phyloP scores from a whole-genome alignment of 2,329 filamentous ascomycete genomes.

The Coniella lustricola region DNA sequence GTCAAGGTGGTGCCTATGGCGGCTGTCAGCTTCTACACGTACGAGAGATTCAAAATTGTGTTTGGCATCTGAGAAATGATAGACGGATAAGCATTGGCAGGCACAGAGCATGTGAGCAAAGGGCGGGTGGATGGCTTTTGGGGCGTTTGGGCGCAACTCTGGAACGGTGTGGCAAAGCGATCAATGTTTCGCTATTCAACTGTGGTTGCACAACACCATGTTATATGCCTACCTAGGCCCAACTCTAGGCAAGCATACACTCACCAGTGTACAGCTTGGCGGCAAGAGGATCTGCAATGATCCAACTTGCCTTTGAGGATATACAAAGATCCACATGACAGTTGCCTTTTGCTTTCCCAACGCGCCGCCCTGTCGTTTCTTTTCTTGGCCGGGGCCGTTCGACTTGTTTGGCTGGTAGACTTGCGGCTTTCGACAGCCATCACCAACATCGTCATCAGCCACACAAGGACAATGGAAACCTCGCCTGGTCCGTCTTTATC shows the following conservation, averaged over 20 bases:
- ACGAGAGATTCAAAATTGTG: conserved; percentile 55
- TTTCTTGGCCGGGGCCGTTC: no score
- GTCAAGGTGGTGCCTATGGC: conserved; percentile 88
- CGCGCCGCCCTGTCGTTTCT: no score
- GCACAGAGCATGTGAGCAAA: conserved; percentile 8
- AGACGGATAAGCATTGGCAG: background rate
- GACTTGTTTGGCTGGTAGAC: background rate
- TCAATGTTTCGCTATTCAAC: conserved; percentile 4
- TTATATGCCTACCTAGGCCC: background rate
- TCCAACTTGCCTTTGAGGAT: background rate
- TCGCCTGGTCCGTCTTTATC: no score
- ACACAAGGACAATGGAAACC: background rate
- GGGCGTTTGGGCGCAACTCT: background rate
- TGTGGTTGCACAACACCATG: background rate
- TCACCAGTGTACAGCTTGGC: no score
- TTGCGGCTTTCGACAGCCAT: background rate
- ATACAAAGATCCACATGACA: background rate
- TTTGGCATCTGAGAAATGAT: conserved; percentile 52
- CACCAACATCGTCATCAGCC: background rate
- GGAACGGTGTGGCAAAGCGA: conserved; percentile 9
- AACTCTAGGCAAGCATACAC: background rate
- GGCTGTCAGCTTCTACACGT: conserved; percentile 62
- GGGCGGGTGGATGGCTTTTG: no score
- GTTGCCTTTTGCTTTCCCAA: background rate
- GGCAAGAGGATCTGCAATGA: background rate